Conservation (phyloP, 257 asterid genomes). For the Linaria vulgaris region DNA sequence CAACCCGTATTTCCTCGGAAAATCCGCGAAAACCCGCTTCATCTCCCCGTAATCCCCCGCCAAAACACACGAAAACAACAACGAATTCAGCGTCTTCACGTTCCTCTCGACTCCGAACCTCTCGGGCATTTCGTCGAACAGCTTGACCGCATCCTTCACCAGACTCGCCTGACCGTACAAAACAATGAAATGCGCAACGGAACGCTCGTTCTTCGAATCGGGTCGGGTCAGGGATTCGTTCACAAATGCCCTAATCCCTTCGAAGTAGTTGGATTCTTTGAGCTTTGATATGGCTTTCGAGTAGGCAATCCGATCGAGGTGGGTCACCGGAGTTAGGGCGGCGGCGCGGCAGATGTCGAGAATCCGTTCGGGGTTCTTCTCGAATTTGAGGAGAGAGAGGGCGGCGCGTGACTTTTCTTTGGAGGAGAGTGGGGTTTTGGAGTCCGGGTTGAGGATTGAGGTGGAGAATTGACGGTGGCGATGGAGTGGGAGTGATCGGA, state of each 20-base stretch:
- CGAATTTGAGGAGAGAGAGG: conserved; percentile 62
- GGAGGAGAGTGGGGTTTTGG: conserved; percentile 41
- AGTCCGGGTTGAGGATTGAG: conserved; percentile 43
- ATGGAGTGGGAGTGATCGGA: conserved; percentile 36
- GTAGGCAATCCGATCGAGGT: conserved; percentile 67
- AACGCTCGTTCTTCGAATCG: conserved; percentile 44
- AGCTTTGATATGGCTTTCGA: conserved; percentile 60
- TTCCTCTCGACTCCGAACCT: conserved; percentile 44
- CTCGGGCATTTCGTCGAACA: conserved; percentile 66
- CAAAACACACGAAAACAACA: conserved; percentile 61
- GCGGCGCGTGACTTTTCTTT: conserved; percentile 67
- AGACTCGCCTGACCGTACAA: conserved; percentile 78
- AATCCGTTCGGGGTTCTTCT: conserved; percentile 78
- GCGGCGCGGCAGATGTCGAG: conserved; percentile 75
- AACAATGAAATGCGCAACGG: conserved; percentile 52
- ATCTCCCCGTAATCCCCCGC: conserved; percentile 56
- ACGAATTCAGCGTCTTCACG: conserved; percentile 57
- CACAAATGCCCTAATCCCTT: conserved; percentile 54
- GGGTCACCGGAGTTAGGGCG: conserved; percentile 62
- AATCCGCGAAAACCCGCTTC: conserved; percentile 64
- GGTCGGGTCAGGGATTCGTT: conserved; percentile 50
- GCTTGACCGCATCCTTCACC: conserved; percentile 45
- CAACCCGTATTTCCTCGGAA: conserved; percentile 53
- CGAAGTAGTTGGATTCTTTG: conserved; percentile 40
- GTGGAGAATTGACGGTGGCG: conserved; percentile 44